Evolutionary conservation across 495 filamentous ascomycete genomes (phyloP).

Genomic region (Lineolata rhizophorae): DNA sequence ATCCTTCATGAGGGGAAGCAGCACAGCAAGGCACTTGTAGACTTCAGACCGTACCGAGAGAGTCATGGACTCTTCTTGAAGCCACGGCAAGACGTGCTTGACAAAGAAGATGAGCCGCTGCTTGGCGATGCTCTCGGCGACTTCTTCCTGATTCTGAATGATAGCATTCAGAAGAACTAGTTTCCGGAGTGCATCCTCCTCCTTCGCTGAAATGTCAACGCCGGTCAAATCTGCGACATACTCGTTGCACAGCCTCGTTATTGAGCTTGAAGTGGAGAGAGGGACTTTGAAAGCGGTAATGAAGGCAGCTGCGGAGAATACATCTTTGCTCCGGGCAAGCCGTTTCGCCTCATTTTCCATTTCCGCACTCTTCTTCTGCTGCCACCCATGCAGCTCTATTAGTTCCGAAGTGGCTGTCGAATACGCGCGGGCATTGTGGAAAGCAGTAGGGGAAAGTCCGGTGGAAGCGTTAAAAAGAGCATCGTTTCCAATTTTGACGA

Average conservation of each 20-base stretch:
- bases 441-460: conserved; percentile 6
- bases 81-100: conserved; percentile 51
- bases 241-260: conserved; percentile 31
- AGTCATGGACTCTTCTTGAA: conserved; percentile 23
- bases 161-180: conserved; percentile 37
- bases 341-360: too few relatives aligned
- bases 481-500: conserved; percentile 7
- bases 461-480: conserved; percentile 5
- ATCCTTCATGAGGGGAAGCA: conserved; percentile 48
- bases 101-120: conserved; percentile 67
- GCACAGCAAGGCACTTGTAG: conserved; percentile 35
- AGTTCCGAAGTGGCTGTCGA: conserved; percentile 2
- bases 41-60: conserved; percentile 31
- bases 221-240: conserved; percentile 36
- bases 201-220: conserved; percentile 21
- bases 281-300: conserved; percentile 14
- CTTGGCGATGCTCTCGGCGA: conserved; percentile 37
- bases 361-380: too few relatives aligned
- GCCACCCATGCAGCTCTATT: conserved; percentile 12
- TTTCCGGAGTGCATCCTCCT: conserved; percentile 24
- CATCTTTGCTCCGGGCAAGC: too few relatives aligned
- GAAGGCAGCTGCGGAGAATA: too few relatives aligned
- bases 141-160: conserved; percentile 27
- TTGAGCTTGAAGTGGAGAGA: conserved; percentile 16
- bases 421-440: not conserved